Evolutionary conservation across 768 basidiomycete species (phyloP), one percentile per base, ranked within the genome.

Genomic region (Suillus placidus): DNA sequence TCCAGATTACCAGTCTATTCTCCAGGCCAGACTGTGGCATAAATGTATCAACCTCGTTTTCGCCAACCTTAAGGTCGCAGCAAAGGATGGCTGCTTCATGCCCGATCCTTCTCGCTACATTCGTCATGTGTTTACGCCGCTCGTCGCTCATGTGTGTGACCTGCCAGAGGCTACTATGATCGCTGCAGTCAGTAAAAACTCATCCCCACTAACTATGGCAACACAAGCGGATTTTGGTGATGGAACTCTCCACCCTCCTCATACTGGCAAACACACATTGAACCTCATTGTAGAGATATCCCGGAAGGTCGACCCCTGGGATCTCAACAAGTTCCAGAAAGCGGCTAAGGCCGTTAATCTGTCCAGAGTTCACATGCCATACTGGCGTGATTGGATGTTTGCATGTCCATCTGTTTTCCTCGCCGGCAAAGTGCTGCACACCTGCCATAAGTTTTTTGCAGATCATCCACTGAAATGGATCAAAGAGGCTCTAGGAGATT

Each of bases 381-480:
- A 81, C 64, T 81, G 78, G 79, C 57, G 73, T 8, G 73, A 81
- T 62, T 82, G 76, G 76, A 60, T 70, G 12, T 66, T 77, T 13
- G 71, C 77, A 7, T 70, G 79, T 61, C 78, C 78, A n/a, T 71
- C 74, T 9, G 65, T 43, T 5, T 79, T 80, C 62, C 69, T 81
- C 16, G 77, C 78, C 2, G 73, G 73, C 13, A 80, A 82, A 62
- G 70, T 77, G 6, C 73, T 83, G 5, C 81, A 81, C 63, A 76
- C 78, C 80, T 71, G 42, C 42, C 18, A 18, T 16, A 43, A 43
- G 42, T 43, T 43, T 43, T 43, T 43, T 18, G 42, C 42, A 67
- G 80, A 83, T 64, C 81, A 82, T 61, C 75, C 77, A 54, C 67
- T 70, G 2, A 77, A 77, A 56, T 83, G 81, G 81, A 74, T 76